These are phyloP conservation scores for Kewa caespitosa DNA, from an alignment of 179 eudicot species.

Conservation along the genomic window DNA sequence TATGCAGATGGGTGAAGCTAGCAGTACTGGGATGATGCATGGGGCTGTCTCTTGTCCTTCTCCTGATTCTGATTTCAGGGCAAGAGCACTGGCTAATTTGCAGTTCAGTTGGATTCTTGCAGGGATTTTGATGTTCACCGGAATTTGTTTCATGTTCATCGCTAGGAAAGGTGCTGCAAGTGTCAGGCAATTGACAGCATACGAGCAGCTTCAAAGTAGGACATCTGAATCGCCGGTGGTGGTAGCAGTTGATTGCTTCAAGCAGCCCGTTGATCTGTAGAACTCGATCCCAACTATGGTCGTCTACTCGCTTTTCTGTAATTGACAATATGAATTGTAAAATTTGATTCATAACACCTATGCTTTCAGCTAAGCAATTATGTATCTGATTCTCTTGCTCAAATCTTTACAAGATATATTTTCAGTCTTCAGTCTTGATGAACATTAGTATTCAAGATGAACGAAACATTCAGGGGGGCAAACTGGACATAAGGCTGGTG, in stretches of 20 bases:
- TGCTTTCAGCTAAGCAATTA: neutral
- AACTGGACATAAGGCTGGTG: neutral
- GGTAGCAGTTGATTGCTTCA: slow-evolving; percentile 24
- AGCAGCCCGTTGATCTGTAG: slow-evolving; percentile 31
- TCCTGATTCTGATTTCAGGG: slow-evolving; percentile 59
- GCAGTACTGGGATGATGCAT: slow-evolving; percentile 27
- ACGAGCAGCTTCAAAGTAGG: slow-evolving; percentile 36
- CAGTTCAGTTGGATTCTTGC: slow-evolving; percentile 91
- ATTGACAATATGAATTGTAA: neutral
- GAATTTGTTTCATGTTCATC: slow-evolving; percentile 35
- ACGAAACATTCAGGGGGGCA: neutral
- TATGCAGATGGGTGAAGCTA: slow-evolving; percentile 16
- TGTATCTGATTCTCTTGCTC: neutral
- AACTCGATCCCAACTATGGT: neutral
- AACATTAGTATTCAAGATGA: too few relatives aligned
- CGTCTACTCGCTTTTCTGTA: neutral
- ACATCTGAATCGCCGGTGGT: slow-evolving; percentile 23
- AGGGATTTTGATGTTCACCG: slow-evolving; percentile 51
- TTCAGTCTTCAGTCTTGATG: too few relatives aligned
- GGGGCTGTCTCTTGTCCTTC: slow-evolving; percentile 59
- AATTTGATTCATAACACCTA: neutral
- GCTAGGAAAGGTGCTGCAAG: slow-evolving; percentile 30
- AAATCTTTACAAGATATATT: too few relatives aligned
- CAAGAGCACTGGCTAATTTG: slow-evolving; percentile 74
- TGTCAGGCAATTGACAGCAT: slow-evolving; percentile 26